Evolutionary conservation across 2,329 filamentous ascomycete species (phyloP).

Genomic region (Fusarium brevicatenulatum): DNA sequence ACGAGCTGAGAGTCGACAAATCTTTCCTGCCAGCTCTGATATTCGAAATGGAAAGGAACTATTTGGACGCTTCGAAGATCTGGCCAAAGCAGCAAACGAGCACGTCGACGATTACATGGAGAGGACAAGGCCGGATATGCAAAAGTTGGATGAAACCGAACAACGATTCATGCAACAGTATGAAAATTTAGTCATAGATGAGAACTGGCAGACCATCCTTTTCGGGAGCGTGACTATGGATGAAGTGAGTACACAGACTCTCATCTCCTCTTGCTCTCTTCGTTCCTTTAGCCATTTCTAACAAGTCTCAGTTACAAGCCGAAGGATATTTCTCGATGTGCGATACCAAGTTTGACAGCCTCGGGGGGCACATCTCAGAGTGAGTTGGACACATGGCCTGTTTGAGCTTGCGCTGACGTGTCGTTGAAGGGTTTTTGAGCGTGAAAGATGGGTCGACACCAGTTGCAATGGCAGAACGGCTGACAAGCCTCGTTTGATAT

Average conservation of each 20-base stretch:
- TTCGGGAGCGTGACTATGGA: slow-evolving; percentile 47
- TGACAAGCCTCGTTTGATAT: slow-evolving; percentile 16
- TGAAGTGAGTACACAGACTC: slow-evolving; percentile 36
- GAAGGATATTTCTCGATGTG: slow-evolving; percentile 40
- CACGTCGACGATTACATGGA: slow-evolving; percentile 38
- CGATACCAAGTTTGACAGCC: not conserved
- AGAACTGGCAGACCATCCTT: slow-evolving; percentile 46
- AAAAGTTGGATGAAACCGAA: slow-evolving; percentile 14
- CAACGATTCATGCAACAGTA: slow-evolving; percentile 37
- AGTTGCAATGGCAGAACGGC: not conserved
- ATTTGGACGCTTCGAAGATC: slow-evolving; percentile 28
- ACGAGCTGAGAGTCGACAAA: slow-evolving; percentile 31
- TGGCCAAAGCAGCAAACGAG: slow-evolving; percentile 14
- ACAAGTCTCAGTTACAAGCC: slow-evolving; percentile 35
- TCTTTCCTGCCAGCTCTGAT: slow-evolving; percentile 5
- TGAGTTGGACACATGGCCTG: slow-evolving; percentile 5
- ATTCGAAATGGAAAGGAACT: slow-evolving; percentile 37
- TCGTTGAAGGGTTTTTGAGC: slow-evolving; percentile 17
- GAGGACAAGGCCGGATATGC: slow-evolving; percentile 11
- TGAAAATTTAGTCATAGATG: slow-evolving; percentile 43
- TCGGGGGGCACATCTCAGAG: slow-evolving; percentile 41
- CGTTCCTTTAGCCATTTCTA: not conserved
- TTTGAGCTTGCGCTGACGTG: not conserved
- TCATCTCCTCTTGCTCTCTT: not conserved
- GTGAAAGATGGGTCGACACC: slow-evolving; percentile 25